Percentiles rank a stretch among this genome's conserved stretches.
These are phyloP conservation scores for Vitis rotundifolia DNA, from an alignment of 164 flowering plant species.

Conservation along the genomic window DNA sequence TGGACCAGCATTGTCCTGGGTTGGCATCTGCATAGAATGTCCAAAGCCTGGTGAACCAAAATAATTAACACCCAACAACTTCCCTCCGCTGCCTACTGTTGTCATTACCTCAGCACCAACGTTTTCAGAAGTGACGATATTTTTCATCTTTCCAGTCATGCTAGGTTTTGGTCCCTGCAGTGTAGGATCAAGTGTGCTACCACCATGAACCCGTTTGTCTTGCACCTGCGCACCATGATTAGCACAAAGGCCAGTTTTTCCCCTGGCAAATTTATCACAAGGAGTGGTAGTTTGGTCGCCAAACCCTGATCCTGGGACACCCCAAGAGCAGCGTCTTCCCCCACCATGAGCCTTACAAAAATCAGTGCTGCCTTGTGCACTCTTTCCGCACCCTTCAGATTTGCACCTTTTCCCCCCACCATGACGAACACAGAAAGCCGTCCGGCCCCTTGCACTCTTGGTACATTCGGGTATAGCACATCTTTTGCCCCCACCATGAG, in stretches of 20 bases:
- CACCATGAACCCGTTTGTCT: slow-evolving; percentile 92
- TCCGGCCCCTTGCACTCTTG: slow-evolving; percentile 90
- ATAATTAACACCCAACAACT: slow-evolving; percentile 16
- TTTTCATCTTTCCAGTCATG: slow-evolving; percentile 34
- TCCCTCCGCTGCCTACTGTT: slow-evolving; percentile 6
- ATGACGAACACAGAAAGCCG: slow-evolving; percentile 85
- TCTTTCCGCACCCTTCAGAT: slow-evolving; percentile 75
- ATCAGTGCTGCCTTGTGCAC: slow-evolving; percentile 93
- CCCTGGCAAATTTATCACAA: slow-evolving; percentile 83
- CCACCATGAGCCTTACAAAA: slow-evolving; percentile 97
- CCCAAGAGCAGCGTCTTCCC: slow-evolving; percentile 90
- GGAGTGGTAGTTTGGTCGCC: slow-evolving; percentile 39
- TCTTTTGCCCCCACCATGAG: slow-evolving; percentile 96
- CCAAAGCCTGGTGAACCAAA: slow-evolving; percentile 8
- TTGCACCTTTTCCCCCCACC: slow-evolving; percentile 98
- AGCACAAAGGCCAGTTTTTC: slow-evolving; percentile 81
- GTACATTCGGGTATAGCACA: slow-evolving; percentile 88
- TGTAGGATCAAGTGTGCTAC: slow-evolving; percentile 53
- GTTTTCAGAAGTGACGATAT: slow-evolving; percentile 28
- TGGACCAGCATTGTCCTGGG: slow-evolving; percentile 8
- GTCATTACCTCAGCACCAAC: slow-evolving; percentile 39
- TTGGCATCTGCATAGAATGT: slow-evolving; percentile 7
- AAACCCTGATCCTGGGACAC: slow-evolving; percentile 61
- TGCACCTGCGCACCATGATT: slow-evolving; percentile 74
- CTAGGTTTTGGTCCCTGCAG: slow-evolving; percentile 30